Conservation (phyloP, 2,329 filamentous ascomycete genomes). For the Fusarium equiseti region DNA sequence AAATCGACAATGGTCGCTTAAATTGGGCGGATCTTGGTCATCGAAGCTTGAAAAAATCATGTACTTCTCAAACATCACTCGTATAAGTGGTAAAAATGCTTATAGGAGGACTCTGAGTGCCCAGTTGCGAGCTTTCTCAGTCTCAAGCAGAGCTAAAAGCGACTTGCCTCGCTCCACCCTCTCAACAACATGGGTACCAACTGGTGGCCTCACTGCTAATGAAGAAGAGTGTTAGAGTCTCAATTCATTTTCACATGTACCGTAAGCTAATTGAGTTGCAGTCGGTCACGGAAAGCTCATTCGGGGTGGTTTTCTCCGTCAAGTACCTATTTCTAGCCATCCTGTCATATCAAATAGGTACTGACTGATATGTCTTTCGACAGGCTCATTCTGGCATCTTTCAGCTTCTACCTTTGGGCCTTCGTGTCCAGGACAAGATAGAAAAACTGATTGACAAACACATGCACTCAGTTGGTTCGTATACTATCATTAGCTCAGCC, state of each 20-base stretch:
- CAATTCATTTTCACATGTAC: neutral
- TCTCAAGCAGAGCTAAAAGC: constrained; percentile 51
- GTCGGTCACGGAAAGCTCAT: constrained; percentile 76
- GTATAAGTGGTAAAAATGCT: constrained; percentile 17
- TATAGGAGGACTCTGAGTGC: constrained; percentile 14
- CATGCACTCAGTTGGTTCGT: constrained; percentile 79
- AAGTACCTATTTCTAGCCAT: constrained; percentile 62
- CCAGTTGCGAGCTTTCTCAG: constrained; percentile 42
- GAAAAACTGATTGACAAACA: constrained; percentile 88
- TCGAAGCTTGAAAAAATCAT: constrained; percentile 20
- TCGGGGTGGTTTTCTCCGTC: constrained; percentile 78
- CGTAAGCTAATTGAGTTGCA: constrained; percentile 48
- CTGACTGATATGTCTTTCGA: neutral
- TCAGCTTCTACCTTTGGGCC: constrained; percentile 88
- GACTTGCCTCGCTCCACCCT: constrained; percentile 56
- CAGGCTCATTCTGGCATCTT: constrained; percentile 91
- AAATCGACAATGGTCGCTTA: constrained; percentile 1
- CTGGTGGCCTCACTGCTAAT: constrained; percentile 72
- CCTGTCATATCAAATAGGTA: neutral
- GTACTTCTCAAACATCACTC: constrained; percentile 28
- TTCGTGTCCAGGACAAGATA: constrained; percentile 89
- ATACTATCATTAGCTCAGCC: neutral
- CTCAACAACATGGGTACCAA: constrained; percentile 84
- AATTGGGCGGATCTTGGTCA: neutral
- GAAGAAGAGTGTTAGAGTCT: constrained; percentile 63